phyloP scores from a whole-genome alignment of 129 eudicot genomes.

The Chrysanthemum makinoi region DNA sequence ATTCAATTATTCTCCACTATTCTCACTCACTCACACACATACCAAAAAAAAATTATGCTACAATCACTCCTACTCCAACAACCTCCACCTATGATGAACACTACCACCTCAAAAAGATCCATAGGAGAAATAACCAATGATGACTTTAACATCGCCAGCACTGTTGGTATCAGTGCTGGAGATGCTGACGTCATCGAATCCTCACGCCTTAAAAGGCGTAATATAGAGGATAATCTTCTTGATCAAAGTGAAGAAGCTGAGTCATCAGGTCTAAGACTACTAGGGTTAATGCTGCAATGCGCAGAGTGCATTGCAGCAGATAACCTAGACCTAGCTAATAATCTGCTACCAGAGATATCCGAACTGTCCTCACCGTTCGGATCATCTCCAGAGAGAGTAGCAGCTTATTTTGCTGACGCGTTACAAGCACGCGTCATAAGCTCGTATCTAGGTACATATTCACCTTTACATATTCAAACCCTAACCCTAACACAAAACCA shows the following conservation, averaged over 20 bases:
- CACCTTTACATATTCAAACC: constrained; percentile 39
- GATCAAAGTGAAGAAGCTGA: constrained; percentile 45
- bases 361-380: constrained; percentile 89
- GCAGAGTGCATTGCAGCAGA: constrained; percentile 86
- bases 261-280: constrained; percentile 52
- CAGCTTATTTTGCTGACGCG: constrained; percentile 88
- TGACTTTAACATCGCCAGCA: constrained; percentile 24
- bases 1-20: neutral
- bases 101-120: constrained; percentile 22
- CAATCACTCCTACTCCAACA: constrained; percentile 43
- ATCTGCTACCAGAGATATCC: constrained; percentile 58
- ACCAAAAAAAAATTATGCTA: constrained; percentile 35
- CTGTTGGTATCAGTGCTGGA: constrained; percentile 8
- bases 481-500: constrained; percentile 42
- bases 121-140: neutral
- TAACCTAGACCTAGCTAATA: constrained; percentile 58
- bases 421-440: constrained; percentile 57
- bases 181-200: constrained; percentile 16
- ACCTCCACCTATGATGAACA: constrained; percentile 10
- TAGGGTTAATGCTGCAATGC: constrained; percentile 71
- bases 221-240: constrained; percentile 28
- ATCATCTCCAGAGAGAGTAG: constrained; percentile 80
- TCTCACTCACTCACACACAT: constrained; percentile 1
- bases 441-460: constrained; percentile 57
- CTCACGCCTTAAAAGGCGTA: neutral